A percentile compares a stretch with the other conserved stretches of the same genome.
phyloP scores from a whole-genome alignment of 1,284 basidiomycete genomes.

The Ceratobasidium sp. region DNA sequence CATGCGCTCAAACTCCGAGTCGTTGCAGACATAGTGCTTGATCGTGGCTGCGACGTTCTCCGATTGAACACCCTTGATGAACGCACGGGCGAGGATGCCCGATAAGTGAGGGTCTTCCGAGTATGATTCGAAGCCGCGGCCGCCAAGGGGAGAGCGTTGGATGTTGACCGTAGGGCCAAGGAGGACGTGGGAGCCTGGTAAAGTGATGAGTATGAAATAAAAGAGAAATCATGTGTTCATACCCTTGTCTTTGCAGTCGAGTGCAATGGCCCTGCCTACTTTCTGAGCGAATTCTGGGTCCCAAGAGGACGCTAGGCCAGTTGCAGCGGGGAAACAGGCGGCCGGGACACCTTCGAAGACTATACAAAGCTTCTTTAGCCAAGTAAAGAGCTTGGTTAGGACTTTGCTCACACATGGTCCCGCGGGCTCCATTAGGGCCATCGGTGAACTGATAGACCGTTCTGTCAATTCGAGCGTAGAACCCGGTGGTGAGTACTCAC shows the following conservation, averaged over 20 bases:
- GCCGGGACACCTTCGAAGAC: conserved; percentile 42
- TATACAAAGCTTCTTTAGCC: not conserved
- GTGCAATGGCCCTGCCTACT: conserved; percentile 47
- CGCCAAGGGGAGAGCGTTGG: conserved; percentile 49
- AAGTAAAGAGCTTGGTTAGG: not conserved
- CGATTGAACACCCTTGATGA: conserved; percentile 72
- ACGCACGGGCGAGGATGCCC: conserved; percentile 70
- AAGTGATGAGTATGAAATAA: not conserved
- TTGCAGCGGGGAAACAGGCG: conserved; percentile 47
- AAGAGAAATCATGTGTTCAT: not conserved
- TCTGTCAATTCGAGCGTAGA: not conserved
- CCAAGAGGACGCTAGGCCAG: conserved; percentile 49
- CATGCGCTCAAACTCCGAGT: conserved; percentile 50
- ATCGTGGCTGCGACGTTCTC: conserved; percentile 70
- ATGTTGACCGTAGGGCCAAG: conserved; percentile 51
- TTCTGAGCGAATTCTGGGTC: conserved; percentile 47
- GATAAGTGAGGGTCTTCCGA: conserved; percentile 51
- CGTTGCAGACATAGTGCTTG: conserved; percentile 58
- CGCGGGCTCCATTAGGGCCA: conserved; percentile 49
- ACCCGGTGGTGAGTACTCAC: conserved; percentile 3
- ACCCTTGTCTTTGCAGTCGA: conserved; percentile 47
- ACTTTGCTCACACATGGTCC: conserved; percentile 43
- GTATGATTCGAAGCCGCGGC: conserved; percentile 49
- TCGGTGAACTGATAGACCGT: conserved; percentile 35
- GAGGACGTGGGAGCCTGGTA: conserved; percentile 43